Base-by-base conservation (phyloP, 805 yeast species). In the Metschnikowia chrysomelidarum region DNA sequence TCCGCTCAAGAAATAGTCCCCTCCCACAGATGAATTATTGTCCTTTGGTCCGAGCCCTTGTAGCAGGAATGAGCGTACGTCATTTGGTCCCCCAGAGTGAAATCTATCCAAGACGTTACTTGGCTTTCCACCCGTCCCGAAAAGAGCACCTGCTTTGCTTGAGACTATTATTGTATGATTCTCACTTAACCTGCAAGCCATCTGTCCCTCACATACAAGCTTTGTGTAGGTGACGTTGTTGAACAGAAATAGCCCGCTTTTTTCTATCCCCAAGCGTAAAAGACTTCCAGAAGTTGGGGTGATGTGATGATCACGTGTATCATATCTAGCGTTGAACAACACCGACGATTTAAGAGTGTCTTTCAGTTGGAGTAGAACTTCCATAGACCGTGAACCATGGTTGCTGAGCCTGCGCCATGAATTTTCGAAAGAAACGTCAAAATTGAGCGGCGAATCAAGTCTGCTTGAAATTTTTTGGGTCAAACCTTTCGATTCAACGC, bases 81-180 rank as follows among this genome's bases (percentile, higher is more conserved):
- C 81, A 44, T 75, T 76, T 9, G 82, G 75, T 2, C 82, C 82
- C n/a, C 82, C 82, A 3, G 69, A 57, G 47, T 67, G 73, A 38
- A 75, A 76, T 29, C 77, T 57, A 51, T 76, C 82, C 58, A 76
- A 60, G 6, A 76, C 57, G 44, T 60, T 67, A n/a, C 59, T 51
- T 10, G 66, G 43, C 3, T 43, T 42, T 9, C 32, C 27, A 2
- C 44, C 46, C 5, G 26, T 30, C 6, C 51, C 44, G 34, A 49
- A 51, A 24, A 68, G 49, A 0, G 60, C 27, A 1, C 73, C 73
- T 0, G 59, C 46, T 38, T 64, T 67, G 28, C 46, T 49, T 22
- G 69, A 44, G 23, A 56, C 30, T 2, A 67, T 57, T 36, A 53
- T 44, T 5, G 45, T 27, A 34, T 47, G 49, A 36, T 29, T 33